Evolutionary conservation across 371 early-diverging fungal genomes (phyloP).

Genomic region (Mortierella sp.): DNA sequence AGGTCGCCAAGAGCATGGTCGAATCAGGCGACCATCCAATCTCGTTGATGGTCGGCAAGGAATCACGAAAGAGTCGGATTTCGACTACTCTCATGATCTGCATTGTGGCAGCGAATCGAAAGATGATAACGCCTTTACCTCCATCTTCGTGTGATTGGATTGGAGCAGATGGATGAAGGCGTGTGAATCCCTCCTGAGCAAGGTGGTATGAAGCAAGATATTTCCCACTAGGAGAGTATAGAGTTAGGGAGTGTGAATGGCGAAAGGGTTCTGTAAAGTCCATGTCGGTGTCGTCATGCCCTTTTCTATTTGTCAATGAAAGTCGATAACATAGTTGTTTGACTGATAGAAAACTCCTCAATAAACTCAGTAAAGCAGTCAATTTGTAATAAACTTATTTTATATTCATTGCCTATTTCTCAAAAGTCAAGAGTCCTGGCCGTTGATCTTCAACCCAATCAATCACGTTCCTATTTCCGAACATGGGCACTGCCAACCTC

Average conservation of each 20-base stretch:
- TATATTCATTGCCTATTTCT: slow-evolving; percentile 12
- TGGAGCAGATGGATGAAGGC: slow-evolving; percentile 50
- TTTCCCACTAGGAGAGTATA: slow-evolving; percentile 54
- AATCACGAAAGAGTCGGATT: slow-evolving; percentile 49
- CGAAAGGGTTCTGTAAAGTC: slow-evolving; percentile 51
- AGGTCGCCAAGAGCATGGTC: slow-evolving; percentile 45
- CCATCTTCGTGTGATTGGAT: slow-evolving; percentile 47
- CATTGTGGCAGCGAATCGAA: slow-evolving; percentile 54
- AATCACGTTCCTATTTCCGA: slow-evolving; percentile 24
- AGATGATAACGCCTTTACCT: slow-evolving; percentile 42
- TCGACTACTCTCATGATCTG: slow-evolving; percentile 44
- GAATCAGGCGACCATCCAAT: slow-evolving; percentile 56
- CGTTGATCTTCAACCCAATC: slow-evolving; percentile 34
- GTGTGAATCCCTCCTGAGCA: slow-evolving; percentile 40
- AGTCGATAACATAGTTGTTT: background rate
- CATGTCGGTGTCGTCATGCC: slow-evolving; percentile 13
- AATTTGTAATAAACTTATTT: background rate
- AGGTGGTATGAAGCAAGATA: slow-evolving; percentile 56
- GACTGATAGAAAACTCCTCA: too few species aligned
- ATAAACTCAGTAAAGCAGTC: background rate
- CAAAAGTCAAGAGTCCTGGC: slow-evolving; percentile 30
- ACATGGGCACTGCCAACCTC: slow-evolving; percentile 23
- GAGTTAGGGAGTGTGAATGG: slow-evolving; percentile 47
- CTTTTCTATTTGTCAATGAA: slow-evolving; percentile 12
- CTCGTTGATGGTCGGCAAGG: slow-evolving; percentile 43